Evolutionary conservation across 2,329 filamentous ascomycete species (phyloP).

Genomic region (Alternaria arborescens): DNA sequence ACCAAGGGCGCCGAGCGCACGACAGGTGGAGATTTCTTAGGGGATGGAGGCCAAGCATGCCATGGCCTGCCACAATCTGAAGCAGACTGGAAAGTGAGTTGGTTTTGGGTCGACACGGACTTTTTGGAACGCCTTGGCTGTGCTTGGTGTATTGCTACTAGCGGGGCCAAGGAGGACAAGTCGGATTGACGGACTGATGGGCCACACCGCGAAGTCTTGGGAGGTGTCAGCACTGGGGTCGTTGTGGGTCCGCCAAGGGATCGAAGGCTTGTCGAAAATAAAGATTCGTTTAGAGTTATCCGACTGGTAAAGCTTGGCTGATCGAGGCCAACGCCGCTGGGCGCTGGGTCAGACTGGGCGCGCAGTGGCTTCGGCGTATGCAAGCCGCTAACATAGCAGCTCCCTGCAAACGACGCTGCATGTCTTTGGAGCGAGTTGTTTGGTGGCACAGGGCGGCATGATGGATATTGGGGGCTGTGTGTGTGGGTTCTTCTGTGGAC

Average conservation of each 20-base stretch:
- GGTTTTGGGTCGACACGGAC: constrained; percentile 20
- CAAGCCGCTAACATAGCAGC: not conserved
- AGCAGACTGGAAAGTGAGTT: constrained; percentile 10
- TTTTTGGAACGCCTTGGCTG: constrained; percentile 29
- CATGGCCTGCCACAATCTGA: constrained; percentile 14
- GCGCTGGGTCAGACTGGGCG: constrained; percentile 33
- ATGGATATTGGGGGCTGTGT: constrained; percentile 9
- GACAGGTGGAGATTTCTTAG: constrained; percentile 16
- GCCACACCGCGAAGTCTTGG: constrained; percentile 30
- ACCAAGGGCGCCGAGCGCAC: constrained; percentile 15
- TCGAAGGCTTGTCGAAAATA: constrained; percentile 48
- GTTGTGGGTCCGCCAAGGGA: constrained; percentile 37
- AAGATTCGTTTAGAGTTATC: constrained; percentile 46
- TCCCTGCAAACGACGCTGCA: not conserved
- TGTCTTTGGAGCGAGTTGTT: not conserved
- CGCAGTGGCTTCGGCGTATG: constrained; percentile 2
- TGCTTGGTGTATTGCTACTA: constrained; percentile 27
- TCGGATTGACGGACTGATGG: constrained; percentile 32
- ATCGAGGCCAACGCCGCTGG: constrained; percentile 29
- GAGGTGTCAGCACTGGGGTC: constrained; percentile 35
- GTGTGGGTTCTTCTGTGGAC: not conserved
- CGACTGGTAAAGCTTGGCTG: constrained; percentile 42
- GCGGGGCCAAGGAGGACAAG: constrained; percentile 38
- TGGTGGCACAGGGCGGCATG: constrained; percentile 1
- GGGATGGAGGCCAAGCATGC: constrained; percentile 35